Conservation (phyloP, 805 yeast genomes). For the Metschnikowia vanudenii region DNA sequence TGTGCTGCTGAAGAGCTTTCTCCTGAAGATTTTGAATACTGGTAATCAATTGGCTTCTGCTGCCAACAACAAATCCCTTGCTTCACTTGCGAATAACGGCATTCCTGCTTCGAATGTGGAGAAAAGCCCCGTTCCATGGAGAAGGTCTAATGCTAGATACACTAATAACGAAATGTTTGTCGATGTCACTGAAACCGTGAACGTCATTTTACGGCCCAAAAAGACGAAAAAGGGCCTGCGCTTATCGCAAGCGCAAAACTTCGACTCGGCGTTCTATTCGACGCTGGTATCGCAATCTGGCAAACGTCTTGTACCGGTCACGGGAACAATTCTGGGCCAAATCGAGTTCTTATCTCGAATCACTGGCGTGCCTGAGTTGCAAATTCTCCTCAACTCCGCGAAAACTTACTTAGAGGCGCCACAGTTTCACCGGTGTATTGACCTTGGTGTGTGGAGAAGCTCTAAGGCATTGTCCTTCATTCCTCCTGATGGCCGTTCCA, state of each 20-base stretch:
- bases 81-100: constrained; percentile 17
- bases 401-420: constrained; percentile 55
- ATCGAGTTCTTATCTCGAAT: constrained; percentile 64
- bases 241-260: constrained; percentile 16
- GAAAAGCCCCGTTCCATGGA: constrained; percentile 62
- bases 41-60: constrained; percentile 33
- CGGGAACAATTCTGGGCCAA: constrained; percentile 61
- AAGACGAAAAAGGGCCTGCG: constrained; percentile 12
- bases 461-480: constrained; percentile 60
- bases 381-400: constrained; percentile 48
- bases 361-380: constrained; percentile 76
- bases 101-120: constrained; percentile 7
- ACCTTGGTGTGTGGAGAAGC: constrained; percentile 49
- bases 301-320: constrained; percentile 36
- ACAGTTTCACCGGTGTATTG: constrained; percentile 69
- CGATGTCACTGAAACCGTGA: constrained; percentile 69
- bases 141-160: constrained; percentile 66
- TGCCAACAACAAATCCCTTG: constrained; percentile 23
- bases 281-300: constrained; percentile 12
- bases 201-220: constrained; percentile 44
- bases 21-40: constrained; percentile 50
- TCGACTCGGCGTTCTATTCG: constrained; percentile 27
- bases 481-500: constrained; percentile 84
- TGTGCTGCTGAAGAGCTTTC: constrained; percentile 61
- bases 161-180: constrained; percentile 83